A percentile compares a stretch with the other conserved stretches of the same genome.
phyloP scores from a whole-genome alignment of 2,329 filamentous ascomycete genomes.

The Sporothrix mexicana region DNA sequence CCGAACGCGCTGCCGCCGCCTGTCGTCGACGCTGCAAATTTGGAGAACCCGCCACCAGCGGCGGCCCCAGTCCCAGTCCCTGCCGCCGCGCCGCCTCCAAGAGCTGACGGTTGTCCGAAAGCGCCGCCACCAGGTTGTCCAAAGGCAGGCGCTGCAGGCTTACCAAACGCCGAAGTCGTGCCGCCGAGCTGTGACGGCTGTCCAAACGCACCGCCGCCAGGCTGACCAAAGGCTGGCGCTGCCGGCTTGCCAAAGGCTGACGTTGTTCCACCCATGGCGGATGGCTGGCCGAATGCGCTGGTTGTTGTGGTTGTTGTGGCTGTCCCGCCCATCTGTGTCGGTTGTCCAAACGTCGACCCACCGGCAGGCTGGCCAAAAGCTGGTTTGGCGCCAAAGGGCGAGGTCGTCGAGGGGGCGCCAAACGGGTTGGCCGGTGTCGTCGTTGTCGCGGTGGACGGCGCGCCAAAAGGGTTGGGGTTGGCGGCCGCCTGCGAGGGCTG shows the following conservation, averaged over 20 bases:
- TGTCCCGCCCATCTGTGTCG: constrained; percentile 42
- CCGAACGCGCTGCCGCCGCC: constrained; percentile 38
- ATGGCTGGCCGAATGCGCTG: constrained; percentile 48
- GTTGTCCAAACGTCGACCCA: constrained; percentile 49
- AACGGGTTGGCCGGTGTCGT: neutral
- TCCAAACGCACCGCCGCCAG: constrained; percentile 46
- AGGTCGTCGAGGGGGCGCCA: neutral
- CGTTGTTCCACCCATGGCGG: constrained; percentile 31
- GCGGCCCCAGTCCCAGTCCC: constrained; percentile 40
- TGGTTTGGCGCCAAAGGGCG: constrained; percentile 37
- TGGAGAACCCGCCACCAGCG: constrained; percentile 39
- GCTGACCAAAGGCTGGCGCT: constrained; percentile 43
- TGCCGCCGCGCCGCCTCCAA: constrained; percentile 36
- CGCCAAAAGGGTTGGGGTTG: constrained; percentile 12
- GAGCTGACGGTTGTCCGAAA: constrained; percentile 40
- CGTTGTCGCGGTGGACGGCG: neutral
- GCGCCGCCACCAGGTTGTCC: constrained; percentile 41
- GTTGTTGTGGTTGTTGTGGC: constrained; percentile 31
- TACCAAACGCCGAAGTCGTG: neutral
- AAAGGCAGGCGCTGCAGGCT: neutral
- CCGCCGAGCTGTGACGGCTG: constrained; percentile 45
- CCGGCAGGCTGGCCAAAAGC: constrained; percentile 45
- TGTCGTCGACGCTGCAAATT: constrained; percentile 40
- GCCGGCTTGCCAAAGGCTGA: neutral
- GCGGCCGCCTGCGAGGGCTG: constrained; percentile 41